phyloP scores from a whole-genome alignment of 106 monocot species.

The Dendrobium huoshanense region DNA sequence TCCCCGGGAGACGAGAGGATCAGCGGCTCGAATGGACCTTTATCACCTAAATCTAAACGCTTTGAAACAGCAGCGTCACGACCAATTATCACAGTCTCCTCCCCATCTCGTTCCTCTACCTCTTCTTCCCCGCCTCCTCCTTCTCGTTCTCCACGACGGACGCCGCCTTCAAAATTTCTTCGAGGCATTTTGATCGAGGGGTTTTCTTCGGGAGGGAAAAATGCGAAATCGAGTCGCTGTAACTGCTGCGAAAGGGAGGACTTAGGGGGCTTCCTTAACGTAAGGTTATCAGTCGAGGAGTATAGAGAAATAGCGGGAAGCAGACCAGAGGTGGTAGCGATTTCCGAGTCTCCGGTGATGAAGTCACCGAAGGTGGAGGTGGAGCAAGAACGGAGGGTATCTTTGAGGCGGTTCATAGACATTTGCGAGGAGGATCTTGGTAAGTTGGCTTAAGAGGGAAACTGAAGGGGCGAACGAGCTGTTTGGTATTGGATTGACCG shows the following conservation, averaged over 20 bases:
- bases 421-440: constrained; percentile 8
- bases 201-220: neutral
- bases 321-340: neutral
- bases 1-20: constrained; percentile 58
- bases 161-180: neutral
- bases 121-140: constrained; percentile 19
- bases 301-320: neutral
- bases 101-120: neutral
- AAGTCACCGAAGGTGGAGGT: neutral
- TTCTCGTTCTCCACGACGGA: neutral
- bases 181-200: neutral
- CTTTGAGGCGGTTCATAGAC: constrained; percentile 53
- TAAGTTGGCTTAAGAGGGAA: no score
- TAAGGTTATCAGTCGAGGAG: neutral
- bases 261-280: constrained; percentile 58
- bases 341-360: no score
- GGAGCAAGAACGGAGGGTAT: constrained; percentile 29
- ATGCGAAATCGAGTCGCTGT: constrained; percentile 39
- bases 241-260: constrained; percentile 80
- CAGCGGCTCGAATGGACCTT: constrained; percentile 72
- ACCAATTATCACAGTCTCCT: neutral
- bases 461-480: no score
- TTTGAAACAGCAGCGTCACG: neutral
- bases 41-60: constrained; percentile 19
- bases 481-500: no score